Evolutionary conservation across 257 asterid genomes (phyloP).

Genomic region (Fraxinus cuspidata): DNA sequence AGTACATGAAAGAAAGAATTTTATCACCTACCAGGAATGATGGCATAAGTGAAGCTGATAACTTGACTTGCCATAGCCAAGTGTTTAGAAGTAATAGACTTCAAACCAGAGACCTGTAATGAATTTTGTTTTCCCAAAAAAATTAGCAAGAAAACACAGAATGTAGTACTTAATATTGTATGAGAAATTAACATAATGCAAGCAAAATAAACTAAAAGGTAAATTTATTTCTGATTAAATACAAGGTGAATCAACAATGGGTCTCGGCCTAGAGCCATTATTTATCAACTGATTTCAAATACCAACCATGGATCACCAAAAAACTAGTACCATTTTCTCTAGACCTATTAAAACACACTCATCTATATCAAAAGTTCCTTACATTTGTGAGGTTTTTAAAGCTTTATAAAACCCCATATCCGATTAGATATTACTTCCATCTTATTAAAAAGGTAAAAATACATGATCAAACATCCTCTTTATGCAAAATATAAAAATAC

Average conservation of each 20-base stretch:
- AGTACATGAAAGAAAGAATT: not conserved
- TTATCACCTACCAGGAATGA: constrained; percentile 84
- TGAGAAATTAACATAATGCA: not conserved
- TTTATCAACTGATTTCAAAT: not conserved
- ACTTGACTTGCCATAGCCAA: constrained; percentile 99
- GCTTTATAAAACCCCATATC: constrained; percentile 7
- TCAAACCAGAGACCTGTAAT: constrained; percentile 95
- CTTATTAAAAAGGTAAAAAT: constrained; percentile 3
- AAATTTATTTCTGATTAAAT: not conserved
- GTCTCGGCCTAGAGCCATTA: not conserved
- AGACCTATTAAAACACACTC: not conserved
- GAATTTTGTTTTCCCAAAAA: constrained; percentile 28
- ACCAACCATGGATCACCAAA: not conserved
- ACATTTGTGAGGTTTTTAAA: not conserved
- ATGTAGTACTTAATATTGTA: not conserved
- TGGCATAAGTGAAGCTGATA: constrained; percentile 77
- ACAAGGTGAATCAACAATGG: constrained; percentile 2
- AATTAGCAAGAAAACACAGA: not conserved
- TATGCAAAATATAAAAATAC: not conserved
- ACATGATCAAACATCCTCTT: constrained; percentile 17
- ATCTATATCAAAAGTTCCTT: not conserved
- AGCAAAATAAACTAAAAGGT: constrained; percentile 2
- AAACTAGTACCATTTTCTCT: constrained; percentile 1
- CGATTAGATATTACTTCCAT: constrained; percentile 9
- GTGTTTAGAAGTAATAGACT: constrained; percentile 96